Conservation (phyloP, 805 yeast species). For the Cyberlindnera mississippiensis region DNA sequence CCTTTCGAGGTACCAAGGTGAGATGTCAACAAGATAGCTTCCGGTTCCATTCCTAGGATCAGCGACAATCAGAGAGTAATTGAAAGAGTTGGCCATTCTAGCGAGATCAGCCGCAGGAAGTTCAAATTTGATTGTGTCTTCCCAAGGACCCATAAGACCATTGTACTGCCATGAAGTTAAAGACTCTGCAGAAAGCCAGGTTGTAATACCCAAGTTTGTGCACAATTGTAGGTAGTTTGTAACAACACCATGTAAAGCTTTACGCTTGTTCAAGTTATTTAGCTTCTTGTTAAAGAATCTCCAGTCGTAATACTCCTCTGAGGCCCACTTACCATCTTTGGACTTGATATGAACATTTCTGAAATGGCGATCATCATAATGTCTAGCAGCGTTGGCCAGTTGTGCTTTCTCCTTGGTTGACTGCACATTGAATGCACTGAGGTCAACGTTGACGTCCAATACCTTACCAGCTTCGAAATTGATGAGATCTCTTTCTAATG, state of each 20-base stretch:
- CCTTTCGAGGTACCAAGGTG: constrained; percentile 48
- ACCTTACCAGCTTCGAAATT: constrained; percentile 24
- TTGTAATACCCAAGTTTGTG: constrained; percentile 36
- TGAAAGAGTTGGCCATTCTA: constrained; percentile 43
- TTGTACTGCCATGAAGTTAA: constrained; percentile 48
- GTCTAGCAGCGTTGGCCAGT: constrained; percentile 31
- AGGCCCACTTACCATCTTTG: constrained; percentile 31
- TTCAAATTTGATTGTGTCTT: constrained; percentile 46
- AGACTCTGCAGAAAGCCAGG: constrained; percentile 50
- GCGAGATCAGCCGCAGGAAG: constrained; percentile 45
- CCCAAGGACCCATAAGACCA: constrained; percentile 52
- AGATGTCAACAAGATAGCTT: constrained; percentile 42
- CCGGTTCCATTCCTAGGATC: constrained; percentile 45
- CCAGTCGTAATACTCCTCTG: constrained; percentile 55
- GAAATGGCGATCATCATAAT: constrained; percentile 30
- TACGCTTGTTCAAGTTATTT: constrained; percentile 35
- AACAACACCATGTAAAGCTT: constrained; percentile 43
- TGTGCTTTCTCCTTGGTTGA: constrained; percentile 28
- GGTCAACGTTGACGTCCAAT: constrained; percentile 19
- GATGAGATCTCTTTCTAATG: constrained; percentile 29
- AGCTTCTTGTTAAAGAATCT: constrained; percentile 51
- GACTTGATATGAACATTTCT: constrained; percentile 30
- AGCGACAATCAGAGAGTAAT: constrained; percentile 41
- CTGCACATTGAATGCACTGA: constrained; percentile 27
- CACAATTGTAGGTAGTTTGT: constrained; percentile 44